Evolutionary conservation across 768 basidiomycete genomes (phyloP), one percentile per base, ranked within the genome.

Genomic region (Tulasnella sp.): DNA sequence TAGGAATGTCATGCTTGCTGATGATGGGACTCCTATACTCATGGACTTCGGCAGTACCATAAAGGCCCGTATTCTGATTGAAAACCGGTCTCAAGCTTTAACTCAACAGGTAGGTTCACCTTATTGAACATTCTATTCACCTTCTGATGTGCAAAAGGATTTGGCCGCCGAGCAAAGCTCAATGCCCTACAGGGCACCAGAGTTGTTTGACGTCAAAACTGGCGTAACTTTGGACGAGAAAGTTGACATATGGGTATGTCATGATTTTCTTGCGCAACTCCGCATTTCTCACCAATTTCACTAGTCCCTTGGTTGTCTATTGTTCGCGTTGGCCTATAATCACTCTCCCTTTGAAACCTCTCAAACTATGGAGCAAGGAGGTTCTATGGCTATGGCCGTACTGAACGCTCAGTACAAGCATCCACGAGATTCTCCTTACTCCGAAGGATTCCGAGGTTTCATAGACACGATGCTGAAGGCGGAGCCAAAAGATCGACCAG

Each of bases 111-210:
- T 83, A 51, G 45, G 67, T 54, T 19, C 2, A 16, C 8, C 19
- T 37, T 32, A 15, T 22, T 43, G 16, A 16, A n/a, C 27, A 28
- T 24, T 31, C 27, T 20, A 47, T 45, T 54, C 46, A 41, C 9
- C 22, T 34, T 41, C 39, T 20, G 27, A 12, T 9, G 37, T 25
- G 50, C 34, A 24, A 19, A 19, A 86, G 77, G 95, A 99, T 63
- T 79, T 93, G 56, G 95, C 95, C 2, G 90, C 89, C 15, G 95
- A 99, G 65, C 92, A 93, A 65, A 93, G 90, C 58, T 90, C 91
- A 10, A 98, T 99, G 95, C 87, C 95, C 0, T 99, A 93, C 60
- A 81, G 95, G 16, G 92, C 95, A 1, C 95, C 95, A 0, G 95
- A 99, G 62, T 71, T 99, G 19, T 99, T 96, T 62, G 95, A 99